Evolutionary conservation across 164 flowering plant species (phyloP).

Genomic region (Stephania japonica): DNA sequence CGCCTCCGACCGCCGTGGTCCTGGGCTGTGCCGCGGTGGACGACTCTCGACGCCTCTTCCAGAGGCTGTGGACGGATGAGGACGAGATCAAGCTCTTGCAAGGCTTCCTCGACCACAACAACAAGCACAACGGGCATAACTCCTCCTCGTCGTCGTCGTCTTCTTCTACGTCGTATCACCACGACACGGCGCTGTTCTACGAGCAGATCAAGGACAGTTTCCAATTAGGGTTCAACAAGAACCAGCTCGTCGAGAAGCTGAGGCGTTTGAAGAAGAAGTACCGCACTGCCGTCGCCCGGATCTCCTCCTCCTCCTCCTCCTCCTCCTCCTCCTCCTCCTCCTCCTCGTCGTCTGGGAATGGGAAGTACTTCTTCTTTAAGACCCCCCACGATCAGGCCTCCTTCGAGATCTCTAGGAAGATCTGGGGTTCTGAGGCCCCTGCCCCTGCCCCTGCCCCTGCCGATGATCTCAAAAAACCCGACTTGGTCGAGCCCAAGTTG

Average conservation of each 20-base stretch:
- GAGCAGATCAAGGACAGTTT: slow-evolving; percentile 69
- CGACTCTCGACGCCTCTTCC: slow-evolving; percentile 54
- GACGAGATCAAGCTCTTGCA: slow-evolving; percentile 78
- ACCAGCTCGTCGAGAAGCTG: slow-evolving; percentile 75
- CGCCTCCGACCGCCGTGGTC: not conserved
- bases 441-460: no score
- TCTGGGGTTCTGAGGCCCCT: slow-evolving; percentile 40
- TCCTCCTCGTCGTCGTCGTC: no score
- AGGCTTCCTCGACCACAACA: slow-evolving; percentile 64
- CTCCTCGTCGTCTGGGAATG: no score
- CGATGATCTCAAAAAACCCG: no score
- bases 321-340: slow-evolving; percentile 33
- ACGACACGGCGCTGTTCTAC: slow-evolving; percentile 67
- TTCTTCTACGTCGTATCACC: slow-evolving; percentile 39
- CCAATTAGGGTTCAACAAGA: slow-evolving; percentile 75
- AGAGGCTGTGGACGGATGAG: slow-evolving; percentile 78
- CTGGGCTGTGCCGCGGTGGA: slow-evolving; percentile 13
- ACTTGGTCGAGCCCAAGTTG: no score
- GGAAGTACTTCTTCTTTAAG: slow-evolving; percentile 59
- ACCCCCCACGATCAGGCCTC: slow-evolving; percentile 74
- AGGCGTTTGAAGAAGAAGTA: slow-evolving; percentile 81
- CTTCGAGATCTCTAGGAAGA: slow-evolving; percentile 66
- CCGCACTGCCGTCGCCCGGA: slow-evolving; percentile 42
- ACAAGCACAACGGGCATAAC: slow-evolving; percentile 31
- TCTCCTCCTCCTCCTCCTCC: slow-evolving; percentile 33